These are phyloP conservation scores for Aschersonia sp. DNA, from an alignment of 2,329 filamentous ascomycete genomes.

Conservation along the genomic window DNA sequence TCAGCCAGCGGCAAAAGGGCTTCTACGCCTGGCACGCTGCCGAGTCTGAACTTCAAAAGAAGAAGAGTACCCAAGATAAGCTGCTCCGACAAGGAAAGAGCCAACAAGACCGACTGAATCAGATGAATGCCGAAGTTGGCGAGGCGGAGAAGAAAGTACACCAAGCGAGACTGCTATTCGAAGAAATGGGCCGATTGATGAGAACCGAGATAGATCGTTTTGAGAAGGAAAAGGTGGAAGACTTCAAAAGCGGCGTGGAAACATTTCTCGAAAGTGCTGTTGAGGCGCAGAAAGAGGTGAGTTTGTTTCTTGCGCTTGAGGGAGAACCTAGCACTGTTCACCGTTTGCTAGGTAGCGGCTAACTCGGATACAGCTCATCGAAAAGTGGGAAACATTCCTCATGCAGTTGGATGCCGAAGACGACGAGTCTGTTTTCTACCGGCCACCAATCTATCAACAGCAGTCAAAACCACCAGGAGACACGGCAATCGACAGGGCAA, in stretches of 20 bases:
- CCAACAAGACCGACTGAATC: constrained; percentile 87
- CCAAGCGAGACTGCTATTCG: constrained; percentile 77
- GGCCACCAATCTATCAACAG: constrained; percentile 41
- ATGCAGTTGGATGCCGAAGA: constrained; percentile 93
- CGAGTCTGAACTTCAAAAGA: constrained; percentile 81
- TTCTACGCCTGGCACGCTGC: constrained; percentile 90
- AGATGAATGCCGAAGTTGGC: constrained; percentile 83
- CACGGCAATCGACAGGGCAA: constrained; percentile 44
- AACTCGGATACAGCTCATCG: constrained; percentile 38
- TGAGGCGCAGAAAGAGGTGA: constrained; percentile 94
- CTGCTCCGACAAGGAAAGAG: constrained; percentile 87
- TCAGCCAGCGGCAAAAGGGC: constrained; percentile 82
- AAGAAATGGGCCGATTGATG: constrained; percentile 95
- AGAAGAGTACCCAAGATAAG: constrained; percentile 81
- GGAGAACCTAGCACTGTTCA: no score
- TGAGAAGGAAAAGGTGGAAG: constrained; percentile 93
- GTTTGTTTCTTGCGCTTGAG: constrained; percentile 9
- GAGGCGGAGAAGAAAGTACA: constrained; percentile 90
- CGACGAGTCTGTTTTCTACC: constrained; percentile 56
- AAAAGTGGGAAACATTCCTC: constrained; percentile 97
- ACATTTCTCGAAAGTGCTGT: constrained; percentile 95
- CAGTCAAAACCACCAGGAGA: constrained; percentile 35
- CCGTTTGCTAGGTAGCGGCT: background rate
- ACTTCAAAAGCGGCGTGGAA: constrained; percentile 96
- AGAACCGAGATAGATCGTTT: constrained; percentile 82